A percentile compares a stretch with the other conserved stretches of the same genome.
Evolutionary conservation across 2,329 filamentous ascomycete species (phyloP).

Genomic region (Cylindrodendrum hubeiense): DNA sequence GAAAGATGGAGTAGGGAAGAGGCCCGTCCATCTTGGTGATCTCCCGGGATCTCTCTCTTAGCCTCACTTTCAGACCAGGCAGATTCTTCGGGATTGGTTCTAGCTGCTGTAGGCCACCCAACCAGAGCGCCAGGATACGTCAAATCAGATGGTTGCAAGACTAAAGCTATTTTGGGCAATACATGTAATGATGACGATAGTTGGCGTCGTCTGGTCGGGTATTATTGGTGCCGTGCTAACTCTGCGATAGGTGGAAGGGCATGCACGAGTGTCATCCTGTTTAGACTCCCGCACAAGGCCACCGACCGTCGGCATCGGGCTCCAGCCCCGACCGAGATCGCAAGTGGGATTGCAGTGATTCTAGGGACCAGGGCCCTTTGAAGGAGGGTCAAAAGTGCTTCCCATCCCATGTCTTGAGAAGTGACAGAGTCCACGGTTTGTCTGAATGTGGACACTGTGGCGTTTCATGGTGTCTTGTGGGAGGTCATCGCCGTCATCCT

Average conservation of each 20-base stretch:
- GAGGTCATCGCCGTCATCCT: slow-evolving; percentile 7
- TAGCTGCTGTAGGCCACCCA: not conserved
- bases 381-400: not conserved
- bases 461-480: slow-evolving; percentile 4
- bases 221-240: not conserved
- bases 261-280: not conserved
- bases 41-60: too few relatives aligned
- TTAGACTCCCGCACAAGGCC: not conserved
- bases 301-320: not conserved
- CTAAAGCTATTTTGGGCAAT: not conserved
- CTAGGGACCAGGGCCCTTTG: not conserved
- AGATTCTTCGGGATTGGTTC: slow-evolving; percentile 8
- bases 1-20: not conserved
- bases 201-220: not conserved
- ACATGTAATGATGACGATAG: not conserved
- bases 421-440: not conserved
- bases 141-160: not conserved
- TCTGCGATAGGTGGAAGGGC: too few relatives aligned
- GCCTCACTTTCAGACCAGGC: too few relatives aligned
- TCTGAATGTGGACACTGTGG: not conserved
- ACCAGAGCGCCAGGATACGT: not conserved
- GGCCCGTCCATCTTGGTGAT: too few relatives aligned
- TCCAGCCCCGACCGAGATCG: not conserved
- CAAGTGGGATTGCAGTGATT: not conserved
- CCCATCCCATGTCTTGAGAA: not conserved